These are phyloP conservation scores for Clitopilus passeckerianus DNA, from an alignment of 768 basidiomycete species.

Conservation along the genomic window DNA sequence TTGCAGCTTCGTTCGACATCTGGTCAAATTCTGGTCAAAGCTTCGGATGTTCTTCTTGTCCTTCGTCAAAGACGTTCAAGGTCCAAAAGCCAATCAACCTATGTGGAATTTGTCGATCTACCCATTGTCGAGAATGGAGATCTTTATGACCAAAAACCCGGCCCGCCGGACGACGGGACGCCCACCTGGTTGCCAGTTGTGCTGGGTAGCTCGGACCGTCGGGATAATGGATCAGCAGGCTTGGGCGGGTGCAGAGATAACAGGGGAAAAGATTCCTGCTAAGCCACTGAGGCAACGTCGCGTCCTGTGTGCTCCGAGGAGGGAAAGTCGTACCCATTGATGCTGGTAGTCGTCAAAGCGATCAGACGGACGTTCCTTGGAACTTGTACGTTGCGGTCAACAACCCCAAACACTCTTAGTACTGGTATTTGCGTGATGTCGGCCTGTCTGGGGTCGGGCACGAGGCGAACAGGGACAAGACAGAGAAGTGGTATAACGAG, in stretches of 20 bases:
- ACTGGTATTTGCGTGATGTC: neutral
- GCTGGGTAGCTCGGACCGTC: neutral
- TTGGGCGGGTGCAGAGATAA: neutral
- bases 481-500: too few relatives aligned
- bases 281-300: neutral
- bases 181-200: neutral
- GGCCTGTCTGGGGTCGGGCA: too few relatives aligned
- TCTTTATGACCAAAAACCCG: neutral
- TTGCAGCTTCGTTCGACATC: neutral
- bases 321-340: neutral
- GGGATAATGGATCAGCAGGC: neutral
- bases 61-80: too few relatives aligned
- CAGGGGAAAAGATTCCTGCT: neutral
- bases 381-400: neutral
- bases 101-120: too few relatives aligned
- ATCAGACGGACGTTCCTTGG: neutral
- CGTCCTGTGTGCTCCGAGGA: neutral
- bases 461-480: too few relatives aligned
- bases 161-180: neutral
- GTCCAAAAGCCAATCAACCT: too few relatives aligned
- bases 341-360: neutral
- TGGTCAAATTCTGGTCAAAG: too few relatives aligned
- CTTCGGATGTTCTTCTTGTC: too few relatives aligned
- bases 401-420: neutral
- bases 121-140: neutral